Evolutionary conservation across 495 filamentous ascomycete species (phyloP).

Genomic region (Aspergillus coremiiformis): DNA sequence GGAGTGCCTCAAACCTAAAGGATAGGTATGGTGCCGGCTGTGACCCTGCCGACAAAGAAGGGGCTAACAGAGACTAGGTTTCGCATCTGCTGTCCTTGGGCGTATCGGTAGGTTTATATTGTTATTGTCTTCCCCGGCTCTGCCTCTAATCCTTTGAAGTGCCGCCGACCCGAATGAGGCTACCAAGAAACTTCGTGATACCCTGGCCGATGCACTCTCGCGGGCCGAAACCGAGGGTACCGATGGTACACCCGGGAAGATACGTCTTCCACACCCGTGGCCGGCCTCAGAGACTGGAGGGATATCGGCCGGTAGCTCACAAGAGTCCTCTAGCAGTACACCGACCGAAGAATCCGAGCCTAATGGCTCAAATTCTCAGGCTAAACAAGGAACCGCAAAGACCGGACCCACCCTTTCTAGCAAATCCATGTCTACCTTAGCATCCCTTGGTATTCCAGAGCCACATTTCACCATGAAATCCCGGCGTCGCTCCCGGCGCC

Average conservation of each 20-base stretch:
- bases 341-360: conserved; percentile 7
- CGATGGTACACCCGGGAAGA: conserved; percentile 19
- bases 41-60: background rate
- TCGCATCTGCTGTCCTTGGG: conserved; percentile 61
- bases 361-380: conserved; percentile 4
- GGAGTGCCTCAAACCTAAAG: conserved; percentile 76
- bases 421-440: conserved; percentile 26
- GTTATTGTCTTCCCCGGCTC: background rate
- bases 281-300: conserved; percentile 4
- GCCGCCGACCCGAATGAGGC: conserved; percentile 42
- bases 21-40: conserved; percentile 47
- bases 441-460: conserved; percentile 32
- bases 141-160: conserved; percentile 7
- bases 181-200: conserved; percentile 34
- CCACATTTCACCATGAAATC: conserved; percentile 30
- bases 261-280: conserved; percentile 16
- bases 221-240: conserved; percentile 26
- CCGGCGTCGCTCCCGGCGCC: conserved; percentile 40
- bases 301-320: conserved; percentile 9
- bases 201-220: conserved; percentile 32
- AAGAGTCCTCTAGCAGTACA: conserved; percentile 20
- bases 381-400: conserved; percentile 7
- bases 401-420: conserved; percentile 15
- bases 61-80: conserved; percentile 8
- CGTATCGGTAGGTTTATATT: conserved; percentile 29